Conservation (phyloP, 768 basidiomycete genomes). For the Galerina marginata region DNA sequence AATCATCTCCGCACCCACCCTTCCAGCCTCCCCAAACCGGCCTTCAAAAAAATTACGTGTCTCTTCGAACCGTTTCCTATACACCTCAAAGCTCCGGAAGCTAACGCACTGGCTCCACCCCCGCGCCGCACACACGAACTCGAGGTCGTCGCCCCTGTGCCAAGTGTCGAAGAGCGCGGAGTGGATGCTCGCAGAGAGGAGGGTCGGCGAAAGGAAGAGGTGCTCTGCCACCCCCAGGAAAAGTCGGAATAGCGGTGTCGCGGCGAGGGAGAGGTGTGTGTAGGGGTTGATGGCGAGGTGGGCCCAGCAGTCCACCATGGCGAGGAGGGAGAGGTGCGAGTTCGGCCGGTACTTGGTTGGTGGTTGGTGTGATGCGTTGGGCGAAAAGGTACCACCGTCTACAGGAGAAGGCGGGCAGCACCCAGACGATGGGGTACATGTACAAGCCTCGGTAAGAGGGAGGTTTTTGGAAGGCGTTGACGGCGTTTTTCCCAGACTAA, state of each 20-base stretch:
- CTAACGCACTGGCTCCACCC: slow-evolving; percentile 97
- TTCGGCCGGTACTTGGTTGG: slow-evolving; percentile 60
- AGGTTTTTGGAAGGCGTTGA: slow-evolving; percentile 4
- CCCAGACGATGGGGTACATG: slow-evolving; percentile 8
- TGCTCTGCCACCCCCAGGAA: slow-evolving; percentile 98
- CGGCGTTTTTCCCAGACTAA: slow-evolving; percentile 69
- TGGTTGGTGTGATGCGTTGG: slow-evolving; percentile 39
- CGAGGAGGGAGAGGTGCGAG: slow-evolving; percentile 91
- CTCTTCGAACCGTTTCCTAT: slow-evolving; percentile 77
- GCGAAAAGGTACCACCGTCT: not conserved
- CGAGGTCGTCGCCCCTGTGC: slow-evolving; percentile 88
- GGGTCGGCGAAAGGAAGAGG: slow-evolving; percentile 74
- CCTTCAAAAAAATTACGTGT: slow-evolving; percentile 85
- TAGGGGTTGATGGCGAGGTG: slow-evolving; percentile 86
- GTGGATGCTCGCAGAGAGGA: slow-evolving; percentile 56
- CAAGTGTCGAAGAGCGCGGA: slow-evolving; percentile 78
- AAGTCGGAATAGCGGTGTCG: slow-evolving; percentile 94
- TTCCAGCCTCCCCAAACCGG: slow-evolving; percentile 85
- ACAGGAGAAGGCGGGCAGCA: slow-evolving; percentile 18
- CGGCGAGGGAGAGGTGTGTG: slow-evolving; percentile 89
- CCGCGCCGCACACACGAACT: slow-evolving; percentile 91
- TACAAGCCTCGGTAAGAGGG: slow-evolving; percentile 11
- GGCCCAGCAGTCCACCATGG: slow-evolving; percentile 99
- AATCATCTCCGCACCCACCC: slow-evolving; percentile 88
- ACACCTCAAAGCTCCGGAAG: slow-evolving; percentile 91